Percentiles rank a stretch among this genome's conserved stretches.
Conservation (phyloP, 352 stramenopile species). For the Phytophthora pinifolia region DNA sequence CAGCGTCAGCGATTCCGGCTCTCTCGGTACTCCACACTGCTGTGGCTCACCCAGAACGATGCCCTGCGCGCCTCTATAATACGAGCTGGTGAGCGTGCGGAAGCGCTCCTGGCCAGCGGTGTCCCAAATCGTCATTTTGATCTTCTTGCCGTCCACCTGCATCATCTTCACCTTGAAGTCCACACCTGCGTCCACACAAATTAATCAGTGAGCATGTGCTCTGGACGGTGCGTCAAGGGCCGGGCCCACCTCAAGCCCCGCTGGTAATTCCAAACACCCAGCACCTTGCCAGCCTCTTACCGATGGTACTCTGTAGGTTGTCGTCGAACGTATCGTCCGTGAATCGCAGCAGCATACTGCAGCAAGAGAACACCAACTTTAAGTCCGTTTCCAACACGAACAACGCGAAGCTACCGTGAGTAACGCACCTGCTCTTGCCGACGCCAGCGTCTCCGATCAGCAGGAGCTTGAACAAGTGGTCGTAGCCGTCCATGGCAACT, state of each 20-base stretch:
- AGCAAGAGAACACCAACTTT: too few species aligned
- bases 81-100: conserved; percentile 96
- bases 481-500: conserved; percentile 85
- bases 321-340: conserved; percentile 98
- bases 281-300: conserved; percentile 39
- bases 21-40: not conserved
- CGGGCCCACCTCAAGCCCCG: conserved; percentile 2
- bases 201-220: not conserved
- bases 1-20: not conserved
- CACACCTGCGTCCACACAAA: conserved; percentile 51
- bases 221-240: not conserved
- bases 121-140: conserved; percentile 99
- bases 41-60: conserved; percentile 91
- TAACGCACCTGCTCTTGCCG: conserved; percentile 93
- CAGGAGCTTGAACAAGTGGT: conserved; percentile 99
- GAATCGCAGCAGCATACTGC: conserved; percentile 97
- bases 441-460: conserved; percentile 98
- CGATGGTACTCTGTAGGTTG: conserved; percentile 97
- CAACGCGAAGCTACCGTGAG: not conserved
- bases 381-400: not conserved
- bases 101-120: conserved; percentile 98
- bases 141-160: conserved; percentile 93
- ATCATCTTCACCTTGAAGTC: conserved; percentile 99
- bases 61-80: conserved; percentile 97
- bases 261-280: not conserved